Evolutionary conservation across 192 early-diverging fungal species (phyloP), one percentile per base, ranked within the genome.

Genomic region (Coemansia pectinata): DNA sequence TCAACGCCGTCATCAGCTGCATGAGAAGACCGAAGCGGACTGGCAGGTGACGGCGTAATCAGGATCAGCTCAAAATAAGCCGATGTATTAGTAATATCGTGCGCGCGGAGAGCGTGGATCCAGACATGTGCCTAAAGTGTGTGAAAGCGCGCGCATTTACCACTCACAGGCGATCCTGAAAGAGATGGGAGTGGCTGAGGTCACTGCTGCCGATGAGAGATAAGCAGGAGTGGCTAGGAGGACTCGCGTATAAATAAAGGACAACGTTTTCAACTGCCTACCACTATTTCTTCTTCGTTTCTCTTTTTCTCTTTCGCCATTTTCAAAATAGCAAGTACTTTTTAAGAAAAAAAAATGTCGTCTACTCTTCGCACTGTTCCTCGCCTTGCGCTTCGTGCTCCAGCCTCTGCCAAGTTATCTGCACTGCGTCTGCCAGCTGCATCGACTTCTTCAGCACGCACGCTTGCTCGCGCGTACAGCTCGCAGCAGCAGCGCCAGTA

Each of bases 311-410:
- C 36, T 65, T 21, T 62, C 60, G 19, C 19, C 3, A 33, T 52
- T 23, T 60, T 63, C 34, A 34, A n/a, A 62, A 31, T 38, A 61
- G 42, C 29, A 40, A 44, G 48, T 58, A 36, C 34, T 50, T 34
- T 64, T 29, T 25, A 31, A 15, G 11, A 27, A 63, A 44, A 58
- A 65, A 59, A 50, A 62, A 77, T 77, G 76, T 58, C 69, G n/a
- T 39, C 72, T 12, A 65, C 70, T 25, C 70, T 78, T 69, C 70
- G 75, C 62, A 67, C 64, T 61, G 66, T 44, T 34, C 27, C 69
- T 25, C 70, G 70, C 44, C 40, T 77, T 25, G 63, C 64, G 7
- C 63, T 29, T 53, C 52, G 52, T 29, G 52, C 27, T 12, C 52
- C 52, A 29, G 23, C 52, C 52, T 29, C 52, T 25, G 52, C 52